Base-by-base conservation (phyloP, 2,329 filamentous ascomycete genomes). In the Colletotrichum liaoningense region DNA sequence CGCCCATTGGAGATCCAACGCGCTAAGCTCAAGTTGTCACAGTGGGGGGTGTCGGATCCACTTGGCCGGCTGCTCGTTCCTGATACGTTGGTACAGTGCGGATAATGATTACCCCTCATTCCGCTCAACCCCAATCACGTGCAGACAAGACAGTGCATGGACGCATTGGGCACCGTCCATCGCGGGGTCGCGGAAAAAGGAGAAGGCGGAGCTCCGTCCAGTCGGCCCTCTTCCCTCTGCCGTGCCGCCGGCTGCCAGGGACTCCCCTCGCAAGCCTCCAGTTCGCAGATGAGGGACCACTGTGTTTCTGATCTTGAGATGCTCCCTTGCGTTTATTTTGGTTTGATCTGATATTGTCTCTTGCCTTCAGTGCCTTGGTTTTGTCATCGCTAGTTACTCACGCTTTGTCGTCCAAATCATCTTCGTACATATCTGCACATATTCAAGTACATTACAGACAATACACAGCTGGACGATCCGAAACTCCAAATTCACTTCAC, bases 131-230 rank as follows among this genome's bases (percentile, higher is more conserved):
- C 11, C 11, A 24, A 57, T 42, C 7, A 26, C 14, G 22, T 30
- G 9, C 5, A 2, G 0, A 8, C 4, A 1, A 14, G 55, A 52
- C 55, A 30, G 67, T 62, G 14, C 57, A 16, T 46, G 0, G 2
- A 16, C 2, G 9, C 3, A 14, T 14, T 0, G 1, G 3, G 33
- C 35, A 73, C 71, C 4, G 67, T 62, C 14, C 6, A 54, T 16
- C 67, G 71, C 71, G 62, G 67, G 66, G 70, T 73, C 56, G 35
- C 71, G 71, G 71, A 71, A 71, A 73, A 71, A 70, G 35, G 49
- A 73, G 56, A 35, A 8, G 33, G 67, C 71, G 67, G 56, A 62
- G 14, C 56, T 35, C 71, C 71, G 67, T 22, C 60, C 65, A 72
- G 54, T 69, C 69, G 54, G 42, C 54, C 58, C 58, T 14, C 54